These are phyloP conservation scores for Backusella sp. DNA, from an alignment of 192 early-diverging fungal species.

Conservation along the genomic window DNA sequence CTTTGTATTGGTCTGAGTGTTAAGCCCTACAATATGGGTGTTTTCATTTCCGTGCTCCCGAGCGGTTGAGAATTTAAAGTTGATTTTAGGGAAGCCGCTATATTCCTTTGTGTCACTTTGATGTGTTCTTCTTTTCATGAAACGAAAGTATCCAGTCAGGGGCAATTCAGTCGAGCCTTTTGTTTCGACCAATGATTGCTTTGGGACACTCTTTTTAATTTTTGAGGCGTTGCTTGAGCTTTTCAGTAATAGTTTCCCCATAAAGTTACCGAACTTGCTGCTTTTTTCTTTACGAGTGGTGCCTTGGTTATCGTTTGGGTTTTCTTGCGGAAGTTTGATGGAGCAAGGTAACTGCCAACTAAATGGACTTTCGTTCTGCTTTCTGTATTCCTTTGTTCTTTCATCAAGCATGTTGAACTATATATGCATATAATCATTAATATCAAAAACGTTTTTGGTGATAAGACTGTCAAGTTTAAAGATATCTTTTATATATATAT, in stretches of 20 bases:
- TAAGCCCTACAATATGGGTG: background rate
- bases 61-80: background rate
- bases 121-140: conserved; percentile 10
- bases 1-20: background rate
- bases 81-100: background rate
- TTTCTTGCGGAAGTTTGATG: background rate
- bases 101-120: background rate
- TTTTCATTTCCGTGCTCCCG: background rate
- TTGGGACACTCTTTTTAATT: conserved; percentile 1
- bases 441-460: background rate
- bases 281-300: background rate
- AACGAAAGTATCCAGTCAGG: conserved; percentile 4
- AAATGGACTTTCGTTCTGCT: background rate
- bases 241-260: conserved; percentile 17
- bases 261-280: conserved; percentile 15
- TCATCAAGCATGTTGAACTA: conserved; percentile 8
- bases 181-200: background rate
- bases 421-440: background rate
- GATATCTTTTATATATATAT: background rate
- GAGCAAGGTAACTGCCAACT: background rate
- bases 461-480: background rate
- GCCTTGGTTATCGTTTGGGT: background rate
- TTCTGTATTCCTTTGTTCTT: background rate
- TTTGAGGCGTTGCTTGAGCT: background rate
- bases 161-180: background rate